phyloP scores from a whole-genome alignment of 768 basidiomycete species.

The Naganishia kalamii region DNA sequence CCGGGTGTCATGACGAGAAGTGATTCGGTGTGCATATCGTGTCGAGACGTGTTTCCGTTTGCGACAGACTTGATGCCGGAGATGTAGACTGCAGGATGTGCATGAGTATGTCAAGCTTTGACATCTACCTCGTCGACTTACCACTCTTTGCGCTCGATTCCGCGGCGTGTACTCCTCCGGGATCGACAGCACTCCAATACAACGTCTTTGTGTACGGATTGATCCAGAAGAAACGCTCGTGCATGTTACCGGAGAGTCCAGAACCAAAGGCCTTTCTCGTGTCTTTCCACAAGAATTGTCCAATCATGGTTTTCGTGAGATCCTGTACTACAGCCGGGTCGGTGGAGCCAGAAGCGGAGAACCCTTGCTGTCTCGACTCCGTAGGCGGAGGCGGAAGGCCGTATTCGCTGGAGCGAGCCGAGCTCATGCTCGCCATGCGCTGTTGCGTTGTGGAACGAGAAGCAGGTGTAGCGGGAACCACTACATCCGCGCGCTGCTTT shows the following conservation, averaged over 20 bases:
- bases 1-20: constrained; percentile 87
- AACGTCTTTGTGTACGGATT: constrained; percentile 97
- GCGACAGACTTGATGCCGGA: constrained; percentile 85
- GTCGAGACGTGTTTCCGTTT: constrained; percentile 75
- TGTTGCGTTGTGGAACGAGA: constrained; percentile 12
- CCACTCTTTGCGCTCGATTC: constrained; percentile 96
- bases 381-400: constrained; percentile 15
- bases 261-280: constrained; percentile 82
- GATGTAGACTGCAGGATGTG: constrained; percentile 65
- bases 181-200: constrained; percentile 94
- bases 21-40: constrained; percentile 85
- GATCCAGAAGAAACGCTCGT: constrained; percentile 98
- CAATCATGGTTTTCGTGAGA: constrained; percentile 99
- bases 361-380: background rate
- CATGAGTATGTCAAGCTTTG: background rate
- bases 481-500: constrained; percentile 38
- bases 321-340: constrained; percentile 89
- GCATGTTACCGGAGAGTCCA: constrained; percentile 80
- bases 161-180: constrained; percentile 75
- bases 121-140: constrained; percentile 51
- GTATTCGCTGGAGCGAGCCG: constrained; percentile 31
- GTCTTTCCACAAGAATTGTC: constrained; percentile 97
- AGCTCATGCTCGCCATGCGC: constrained; percentile 20
- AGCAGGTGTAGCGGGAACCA: constrained; percentile 5
- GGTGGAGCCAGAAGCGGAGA: constrained; percentile 53